Base-by-base conservation (phyloP, 1,284 basidiomycete genomes). In the Boletellus sp. region DNA sequence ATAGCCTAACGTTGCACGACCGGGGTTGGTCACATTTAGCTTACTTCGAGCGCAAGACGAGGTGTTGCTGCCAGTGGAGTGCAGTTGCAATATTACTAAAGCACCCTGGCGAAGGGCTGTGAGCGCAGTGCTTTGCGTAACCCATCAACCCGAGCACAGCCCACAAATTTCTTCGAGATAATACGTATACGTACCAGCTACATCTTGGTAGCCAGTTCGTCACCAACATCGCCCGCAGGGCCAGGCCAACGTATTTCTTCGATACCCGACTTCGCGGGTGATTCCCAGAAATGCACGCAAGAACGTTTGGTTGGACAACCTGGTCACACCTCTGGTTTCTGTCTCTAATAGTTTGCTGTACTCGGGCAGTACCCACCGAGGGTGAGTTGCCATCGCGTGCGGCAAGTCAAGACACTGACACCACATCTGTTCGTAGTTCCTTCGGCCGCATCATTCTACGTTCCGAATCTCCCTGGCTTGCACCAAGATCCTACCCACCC, bases 381-480 rank as follows among this genome's bases (percentile, higher is more conserved):
- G 63, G 81, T 80, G 45, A 57, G 73, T 48, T 28, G 36, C 13
- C 43, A 5, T 15, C 38, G 19, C 33, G 18, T 26, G 36, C 36
- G 22, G 15, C 15, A 2, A n/a, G 41, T 38, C 22, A 22, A 38
- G 38, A 24, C 35, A 21, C 37, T 51, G 32, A 50, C 50, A 13
- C 47, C 42, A 21, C 19, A 5, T n/a, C 13, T 11, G 35, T 4
- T 13, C 43, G 2, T 55, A 88, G 86, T 82, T 33, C 86, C 86
- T 21, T 81, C 90, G 8, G 91, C 92, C 13, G 85, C 91, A 2
- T 89, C 90, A 1, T 91, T 93, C 72, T 94, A 89, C 63, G 90
- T 95, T 16, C 79, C 80, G 4, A 79, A 72, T 21, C 75, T 95
- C 47, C 92, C 92, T 19, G 86, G 84, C 59, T 71, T 94, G 32